Evolutionary conservation across 192 early-diverging fungal genomes (phyloP), one percentile per base, ranked within the genome.

Genomic region (Irineochytrium annulatum): DNA sequence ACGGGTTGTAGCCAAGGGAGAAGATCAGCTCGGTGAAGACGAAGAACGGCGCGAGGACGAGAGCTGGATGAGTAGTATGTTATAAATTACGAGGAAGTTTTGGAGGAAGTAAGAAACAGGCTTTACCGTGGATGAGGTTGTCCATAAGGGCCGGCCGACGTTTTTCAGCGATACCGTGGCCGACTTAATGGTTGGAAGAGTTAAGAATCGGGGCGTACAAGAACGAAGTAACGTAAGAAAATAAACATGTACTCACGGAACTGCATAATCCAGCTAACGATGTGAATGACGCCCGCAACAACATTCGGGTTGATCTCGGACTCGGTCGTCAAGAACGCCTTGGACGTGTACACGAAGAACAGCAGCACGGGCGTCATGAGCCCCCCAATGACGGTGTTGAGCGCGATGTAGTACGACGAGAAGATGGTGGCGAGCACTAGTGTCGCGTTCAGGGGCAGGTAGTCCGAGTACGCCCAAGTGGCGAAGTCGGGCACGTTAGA

Each of bases 21-120:
- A 98, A 95, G 44, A 98, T 69, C 6, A 83, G 49, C 71, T 98
- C 92, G 30, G 89, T 76, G 59, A 89, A 93, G 3, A 96, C 91
- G 77, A 98, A 98, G 69, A 93, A 92, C 28, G 92, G 93, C 1
- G 95, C 95, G 59, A 94, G 89, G 35, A 95, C 87, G 27, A 95
- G 43, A 1, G 95, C 93, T 87, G 51, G 33, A 16, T 20, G 26
- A 59, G 3, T 35, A 3, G 52, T 13, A 61, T 8, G 37, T 2
- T 72, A 35, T 3, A 35, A 28, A 27, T 43, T 31, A 2, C 34
- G 24, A 6, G 43, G 58, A 57, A 39, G 27, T 19, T 0, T 24
- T 6, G 39, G 28, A 13, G 34, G 17, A 31, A 53, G 26, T 28
- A 37, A 20, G 34, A 17, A 43, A 27, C 2, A 37, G 34, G 41